phyloP scores from a whole-genome alignment of 805 yeast genomes.

The Kluyveromyces dobzhanskii region DNA sequence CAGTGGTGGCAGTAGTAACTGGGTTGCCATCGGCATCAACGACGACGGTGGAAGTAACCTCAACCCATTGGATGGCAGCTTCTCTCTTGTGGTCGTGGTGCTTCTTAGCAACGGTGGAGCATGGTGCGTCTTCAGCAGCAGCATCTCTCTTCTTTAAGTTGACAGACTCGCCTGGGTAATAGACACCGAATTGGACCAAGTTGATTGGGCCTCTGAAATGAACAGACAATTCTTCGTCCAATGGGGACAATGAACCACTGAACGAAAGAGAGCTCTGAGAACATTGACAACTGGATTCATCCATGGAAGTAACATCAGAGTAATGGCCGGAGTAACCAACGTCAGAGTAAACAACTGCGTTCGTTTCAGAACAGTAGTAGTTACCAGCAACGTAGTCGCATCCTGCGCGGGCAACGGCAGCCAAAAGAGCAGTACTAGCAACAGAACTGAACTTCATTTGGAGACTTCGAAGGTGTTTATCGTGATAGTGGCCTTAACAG shows the following conservation, averaged over 20 bases:
- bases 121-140: conserved; percentile 32
- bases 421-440: conserved; percentile 21
- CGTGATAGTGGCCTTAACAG: too few relatives aligned
- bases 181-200: conserved; percentile 71
- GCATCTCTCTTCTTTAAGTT: conserved; percentile 38
- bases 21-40: conserved; percentile 51
- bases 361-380: conserved; percentile 70
- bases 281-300: conserved; percentile 61
- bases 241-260: conserved; percentile 58
- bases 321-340: conserved; percentile 85
- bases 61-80: conserved; percentile 52
- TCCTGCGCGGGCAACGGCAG: conserved; percentile 27
- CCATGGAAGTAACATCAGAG: conserved; percentile 72
- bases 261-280: conserved; percentile 47
- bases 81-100: conserved; percentile 51
- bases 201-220: conserved; percentile 73
- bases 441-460: conserved; percentile 17
- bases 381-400: conserved; percentile 57
- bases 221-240: conserved; percentile 61
- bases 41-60: conserved; percentile 71
- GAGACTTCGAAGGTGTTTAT: too few relatives aligned
- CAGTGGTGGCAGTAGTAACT: conserved; percentile 17
- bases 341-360: conserved; percentile 56
- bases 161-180: conserved; percentile 52
- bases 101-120: conserved; percentile 22